Percentiles rank a stretch among this genome's conserved stretches.
Conservation (phyloP, 345 rosid species). For the Brassica cretica region DNA sequence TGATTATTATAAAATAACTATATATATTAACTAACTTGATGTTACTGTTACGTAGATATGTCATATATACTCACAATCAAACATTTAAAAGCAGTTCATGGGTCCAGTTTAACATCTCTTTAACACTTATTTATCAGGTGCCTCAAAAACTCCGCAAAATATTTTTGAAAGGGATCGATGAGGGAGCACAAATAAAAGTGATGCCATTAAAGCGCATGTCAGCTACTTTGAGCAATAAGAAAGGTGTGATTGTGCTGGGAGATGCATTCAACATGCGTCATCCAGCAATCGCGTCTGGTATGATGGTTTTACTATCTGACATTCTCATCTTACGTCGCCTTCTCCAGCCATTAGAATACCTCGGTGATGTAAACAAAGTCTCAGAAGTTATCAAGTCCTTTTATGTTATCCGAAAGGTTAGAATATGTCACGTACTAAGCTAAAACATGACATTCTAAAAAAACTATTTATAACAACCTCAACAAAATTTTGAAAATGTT, state of each 20-base stretch:
- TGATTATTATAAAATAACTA: background rate
- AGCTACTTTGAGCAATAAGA: slow-evolving; percentile 47
- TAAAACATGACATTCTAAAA: background rate
- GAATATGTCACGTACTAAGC: background rate
- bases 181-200: slow-evolving; percentile 42
- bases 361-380: slow-evolving; percentile 42
- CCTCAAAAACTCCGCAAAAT: slow-evolving; percentile 44
- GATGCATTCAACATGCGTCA: slow-evolving; percentile 63
- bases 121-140: slow-evolving; percentile 21
- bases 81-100: background rate
- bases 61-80: background rate
- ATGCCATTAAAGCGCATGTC: slow-evolving; percentile 46
- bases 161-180: slow-evolving; percentile 45
- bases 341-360: slow-evolving; percentile 41
- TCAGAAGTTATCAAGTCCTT: slow-evolving; percentile 48
- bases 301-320: slow-evolving; percentile 58
- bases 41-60: slow-evolving; percentile 1
- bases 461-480: background rate
- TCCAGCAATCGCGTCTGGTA: slow-evolving; percentile 52
- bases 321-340: slow-evolving; percentile 52
- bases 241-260: slow-evolving; percentile 55
- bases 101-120: background rate
- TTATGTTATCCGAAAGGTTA: slow-evolving; percentile 51
- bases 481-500: background rate
- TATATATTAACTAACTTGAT: background rate